These are phyloP conservation scores for Sextonia rubra DNA, from an alignment of 164 flowering plant genomes.

Conservation along the genomic window DNA sequence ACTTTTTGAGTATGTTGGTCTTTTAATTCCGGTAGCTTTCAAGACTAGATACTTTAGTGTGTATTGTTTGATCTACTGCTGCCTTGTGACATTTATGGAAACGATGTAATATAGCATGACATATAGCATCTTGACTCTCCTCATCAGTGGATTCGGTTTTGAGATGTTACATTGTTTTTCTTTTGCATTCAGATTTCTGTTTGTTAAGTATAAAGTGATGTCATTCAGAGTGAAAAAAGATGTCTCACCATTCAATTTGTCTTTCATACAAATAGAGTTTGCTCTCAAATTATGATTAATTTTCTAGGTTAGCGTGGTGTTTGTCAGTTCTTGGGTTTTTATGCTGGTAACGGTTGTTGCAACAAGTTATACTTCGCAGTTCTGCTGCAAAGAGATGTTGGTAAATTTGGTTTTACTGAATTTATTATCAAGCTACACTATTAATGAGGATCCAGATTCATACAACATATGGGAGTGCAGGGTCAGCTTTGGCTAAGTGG, in stretches of 20 bases:
- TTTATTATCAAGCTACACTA: no score
- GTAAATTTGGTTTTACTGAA: no score
- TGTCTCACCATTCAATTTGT: neutral
- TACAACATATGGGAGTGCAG: no score
- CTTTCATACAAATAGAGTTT: neutral
- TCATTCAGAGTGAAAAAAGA: neutral
- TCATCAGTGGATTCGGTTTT: neutral
- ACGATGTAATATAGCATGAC: neutral
- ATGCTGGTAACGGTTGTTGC: no score
- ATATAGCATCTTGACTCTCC: neutral
- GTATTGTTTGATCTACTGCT: neutral
- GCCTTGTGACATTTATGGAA: neutral
- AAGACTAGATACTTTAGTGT: neutral
- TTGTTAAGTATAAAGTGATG: neutral
- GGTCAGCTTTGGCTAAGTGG: no score
- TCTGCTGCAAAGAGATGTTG: no score
- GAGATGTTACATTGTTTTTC: neutral
- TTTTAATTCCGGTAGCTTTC: no score
- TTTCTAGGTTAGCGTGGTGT: no score
- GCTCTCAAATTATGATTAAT: no score
- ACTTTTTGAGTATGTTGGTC: neutral
- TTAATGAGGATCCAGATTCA: no score
- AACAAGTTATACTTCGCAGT: no score
- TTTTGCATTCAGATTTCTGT: neutral
- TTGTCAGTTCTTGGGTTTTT: no score